phyloP scores from a whole-genome alignment of 768 basidiomycete genomes.

The Suillus lakei region DNA sequence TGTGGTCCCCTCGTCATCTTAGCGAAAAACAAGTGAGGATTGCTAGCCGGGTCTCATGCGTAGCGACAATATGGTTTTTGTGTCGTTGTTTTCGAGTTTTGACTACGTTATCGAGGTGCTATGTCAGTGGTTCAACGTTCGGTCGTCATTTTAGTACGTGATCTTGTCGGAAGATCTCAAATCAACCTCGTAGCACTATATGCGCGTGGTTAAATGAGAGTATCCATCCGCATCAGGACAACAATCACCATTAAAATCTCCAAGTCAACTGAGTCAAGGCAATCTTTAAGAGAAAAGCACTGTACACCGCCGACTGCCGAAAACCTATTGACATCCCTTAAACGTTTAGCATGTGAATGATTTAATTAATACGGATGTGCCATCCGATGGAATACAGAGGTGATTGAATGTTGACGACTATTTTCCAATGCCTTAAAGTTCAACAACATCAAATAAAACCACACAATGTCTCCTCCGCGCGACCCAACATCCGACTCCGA shows the following conservation, averaged over 20 bases:
- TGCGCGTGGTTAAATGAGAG: background rate
- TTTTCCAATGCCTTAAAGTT: slow-evolving; percentile 25
- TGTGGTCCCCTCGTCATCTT: background rate
- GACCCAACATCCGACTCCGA: slow-evolving; percentile 60
- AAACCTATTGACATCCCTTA: too few relatives aligned
- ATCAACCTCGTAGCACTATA: background rate
- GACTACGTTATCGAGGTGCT: background rate
- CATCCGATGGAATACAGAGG: too few relatives aligned
- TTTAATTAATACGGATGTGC: too few relatives aligned
- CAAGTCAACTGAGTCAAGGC: background rate
- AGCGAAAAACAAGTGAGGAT: background rate
- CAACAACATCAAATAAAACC: slow-evolving; percentile 33
- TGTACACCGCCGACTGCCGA: too few relatives aligned
- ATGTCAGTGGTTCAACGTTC: background rate
- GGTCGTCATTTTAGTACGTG: background rate
- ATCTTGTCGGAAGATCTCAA: background rate
- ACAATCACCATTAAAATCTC: background rate
- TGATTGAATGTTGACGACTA: background rate
- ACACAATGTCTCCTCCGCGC: slow-evolving; percentile 20
- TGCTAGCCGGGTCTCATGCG: background rate
- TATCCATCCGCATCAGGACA: background rate
- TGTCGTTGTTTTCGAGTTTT: background rate
- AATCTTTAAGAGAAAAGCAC: background rate
- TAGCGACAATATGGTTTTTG: background rate
- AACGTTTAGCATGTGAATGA: too few relatives aligned